phyloP scores from a whole-genome alignment of 306 rosid genomes.

The Prunus mume region DNA sequence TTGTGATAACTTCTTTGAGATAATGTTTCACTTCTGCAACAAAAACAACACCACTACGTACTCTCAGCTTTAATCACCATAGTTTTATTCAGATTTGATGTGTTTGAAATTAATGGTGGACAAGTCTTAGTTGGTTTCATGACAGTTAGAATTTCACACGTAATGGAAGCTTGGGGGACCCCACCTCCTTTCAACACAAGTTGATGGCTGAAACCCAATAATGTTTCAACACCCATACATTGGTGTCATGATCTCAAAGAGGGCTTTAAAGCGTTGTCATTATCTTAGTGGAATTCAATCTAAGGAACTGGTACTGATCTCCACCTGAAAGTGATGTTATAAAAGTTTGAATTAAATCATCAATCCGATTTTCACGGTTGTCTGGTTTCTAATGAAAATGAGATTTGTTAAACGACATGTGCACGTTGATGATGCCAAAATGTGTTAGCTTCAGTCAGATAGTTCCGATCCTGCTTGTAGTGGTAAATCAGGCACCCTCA shows the following conservation, averaged over 20 bases:
- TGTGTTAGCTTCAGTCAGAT: no score
- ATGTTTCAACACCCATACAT: neutral
- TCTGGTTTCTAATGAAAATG: neutral
- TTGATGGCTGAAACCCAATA: neutral
- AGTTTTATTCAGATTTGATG: neutral
- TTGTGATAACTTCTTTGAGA: neutral
- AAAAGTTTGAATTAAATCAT: no score
- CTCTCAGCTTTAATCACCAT: neutral
- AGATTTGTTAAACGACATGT: neutral
- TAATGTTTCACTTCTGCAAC: neutral
- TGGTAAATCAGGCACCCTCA: no score
- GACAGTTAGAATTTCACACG: constrained; percentile 43
- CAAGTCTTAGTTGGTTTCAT: constrained; percentile 2
- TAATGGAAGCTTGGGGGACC: constrained; percentile 23
- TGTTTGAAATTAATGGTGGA: neutral
- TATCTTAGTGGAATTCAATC: no score
- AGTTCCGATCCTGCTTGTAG: no score
- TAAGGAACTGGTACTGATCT: no score
- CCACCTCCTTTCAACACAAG: constrained; percentile 1
- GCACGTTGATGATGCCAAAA: neutral
- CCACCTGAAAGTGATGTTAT: no score
- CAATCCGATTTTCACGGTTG: neutral
- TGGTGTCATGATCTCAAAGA: neutral
- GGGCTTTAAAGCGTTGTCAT: no score
- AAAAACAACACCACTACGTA: neutral